Percentiles rank a stretch among this genome's conserved stretches.
phyloP scores from a whole-genome alignment of 805 yeast species.

The Lipomyces sp. region DNA sequence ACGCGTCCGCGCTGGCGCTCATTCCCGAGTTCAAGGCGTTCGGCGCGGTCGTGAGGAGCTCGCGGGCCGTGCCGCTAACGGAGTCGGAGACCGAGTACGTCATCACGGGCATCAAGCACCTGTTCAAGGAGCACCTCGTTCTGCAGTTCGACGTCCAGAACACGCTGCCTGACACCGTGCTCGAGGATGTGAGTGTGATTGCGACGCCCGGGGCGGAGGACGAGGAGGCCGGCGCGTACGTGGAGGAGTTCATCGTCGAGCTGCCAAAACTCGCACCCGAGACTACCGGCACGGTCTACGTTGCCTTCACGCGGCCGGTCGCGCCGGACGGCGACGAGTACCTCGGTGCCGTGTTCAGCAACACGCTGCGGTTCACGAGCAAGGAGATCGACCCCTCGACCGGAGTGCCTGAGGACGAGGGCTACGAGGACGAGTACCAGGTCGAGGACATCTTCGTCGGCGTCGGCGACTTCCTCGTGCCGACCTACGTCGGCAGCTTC shows the following conservation, averaged over 20 bases:
- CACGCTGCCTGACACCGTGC: conserved; percentile 72
- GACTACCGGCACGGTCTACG: conserved; percentile 70
- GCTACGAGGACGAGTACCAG: conserved; percentile 90
- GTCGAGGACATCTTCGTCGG: conserved; percentile 71
- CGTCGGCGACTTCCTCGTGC: conserved; percentile 79
- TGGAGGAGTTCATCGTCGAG: conserved; percentile 73
- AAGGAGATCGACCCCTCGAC: conserved; percentile 77
- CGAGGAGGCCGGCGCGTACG: conserved; percentile 43
- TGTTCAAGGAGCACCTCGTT: conserved; percentile 69
- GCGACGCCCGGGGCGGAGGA: conserved; percentile 41
- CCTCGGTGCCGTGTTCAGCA: conserved; percentile 51
- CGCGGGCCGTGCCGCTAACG: conserved; percentile 64
- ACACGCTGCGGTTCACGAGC: conserved; percentile 67
- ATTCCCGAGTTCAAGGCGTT: conserved; percentile 70
- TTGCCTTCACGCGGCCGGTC: conserved; percentile 63
- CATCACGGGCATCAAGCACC: conserved; percentile 77
- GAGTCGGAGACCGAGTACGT: conserved; percentile 93
- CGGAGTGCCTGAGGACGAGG: conserved; percentile 64
- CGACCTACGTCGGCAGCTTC: conserved; percentile 75
- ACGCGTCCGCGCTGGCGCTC: conserved; percentile 62
- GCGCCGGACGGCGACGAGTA: conserved; percentile 46
- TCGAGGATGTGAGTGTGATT: conserved; percentile 72
- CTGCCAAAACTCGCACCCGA: conserved; percentile 69
- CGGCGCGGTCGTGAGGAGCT: conserved; percentile 73
- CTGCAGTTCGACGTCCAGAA: conserved; percentile 81